A percentile compares a stretch with the other conserved stretches of the same genome.
Evolutionary conservation across 371 early-diverging fungal species (phyloP).

Genomic region (Parasitella parasitica): DNA sequence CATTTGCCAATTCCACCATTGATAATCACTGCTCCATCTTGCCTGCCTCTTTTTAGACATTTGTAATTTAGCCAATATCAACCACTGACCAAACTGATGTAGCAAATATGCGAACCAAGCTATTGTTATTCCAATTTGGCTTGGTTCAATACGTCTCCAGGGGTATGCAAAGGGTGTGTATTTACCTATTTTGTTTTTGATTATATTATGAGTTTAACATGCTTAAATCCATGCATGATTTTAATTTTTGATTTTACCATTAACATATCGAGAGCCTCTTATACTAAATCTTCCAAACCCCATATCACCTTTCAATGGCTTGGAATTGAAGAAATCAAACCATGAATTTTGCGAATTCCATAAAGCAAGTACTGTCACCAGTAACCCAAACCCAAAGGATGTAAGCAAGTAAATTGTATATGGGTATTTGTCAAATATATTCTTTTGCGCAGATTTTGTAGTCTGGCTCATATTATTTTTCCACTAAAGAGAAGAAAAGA

Average conservation of each 20-base stretch:
- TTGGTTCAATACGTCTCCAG: slow-evolving; percentile 32
- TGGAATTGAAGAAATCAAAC: slow-evolving; percentile 37
- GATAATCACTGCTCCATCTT: slow-evolving; percentile 31
- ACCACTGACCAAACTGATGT: slow-evolving; percentile 43
- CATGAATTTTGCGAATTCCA: slow-evolving; percentile 22
- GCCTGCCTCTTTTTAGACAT: slow-evolving; percentile 14
- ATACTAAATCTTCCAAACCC: slow-evolving; percentile 42
- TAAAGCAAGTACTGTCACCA: slow-evolving; percentile 15
- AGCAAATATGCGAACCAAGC: slow-evolving; percentile 35
- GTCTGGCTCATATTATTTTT: background rate
- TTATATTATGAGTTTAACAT: no score
- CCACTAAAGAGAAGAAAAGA: background rate
- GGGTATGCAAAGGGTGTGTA: slow-evolving; percentile 47
- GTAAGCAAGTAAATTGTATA: slow-evolving; percentile 2
- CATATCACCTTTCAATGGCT: slow-evolving; percentile 42
- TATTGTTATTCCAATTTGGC: slow-evolving; percentile 10
- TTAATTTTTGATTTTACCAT: slow-evolving; percentile 19
- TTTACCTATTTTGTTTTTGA: slow-evolving; percentile 15
- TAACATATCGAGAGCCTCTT: slow-evolving; percentile 31
- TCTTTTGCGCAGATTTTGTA: background rate
- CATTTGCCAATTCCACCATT: slow-evolving; percentile 50
- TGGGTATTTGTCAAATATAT: background rate
- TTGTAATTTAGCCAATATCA: slow-evolving; percentile 30
- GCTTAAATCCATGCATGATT: background rate
- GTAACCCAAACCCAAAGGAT: slow-evolving; percentile 15